Base-by-base conservation (phyloP, 139 green algal genomes). In the Gonium pectorale region DNA sequence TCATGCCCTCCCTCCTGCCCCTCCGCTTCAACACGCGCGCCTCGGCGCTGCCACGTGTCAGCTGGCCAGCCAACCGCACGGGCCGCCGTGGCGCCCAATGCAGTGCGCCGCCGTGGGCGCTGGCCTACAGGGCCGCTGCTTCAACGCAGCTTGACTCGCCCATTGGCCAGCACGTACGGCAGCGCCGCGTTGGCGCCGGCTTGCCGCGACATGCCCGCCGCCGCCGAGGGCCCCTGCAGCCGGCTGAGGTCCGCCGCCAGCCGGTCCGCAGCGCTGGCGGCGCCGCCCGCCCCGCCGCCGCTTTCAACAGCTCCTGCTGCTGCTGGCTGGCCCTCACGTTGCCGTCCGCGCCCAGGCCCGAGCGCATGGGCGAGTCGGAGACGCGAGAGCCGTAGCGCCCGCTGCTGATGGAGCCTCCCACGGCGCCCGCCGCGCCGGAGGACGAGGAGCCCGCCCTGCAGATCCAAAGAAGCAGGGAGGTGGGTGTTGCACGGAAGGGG, bases 151-250 rank as follows among this genome's bases (percentile, higher is more conserved):
- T 82, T 82, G 5, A 82, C 75, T 5, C 75, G 40, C 2, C 75
- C 75, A 22, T 82, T 82, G 29, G 75, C 74, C 19, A 90, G 90
- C 40, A 87, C 74, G 62, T 87, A 87, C 11, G 81, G 70, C 41
- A 79, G 35, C 41, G 75, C 75, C 29, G 75, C 75, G 31, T 82
- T 82, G 8, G 75, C 75, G n/a, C 75, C 59, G 19, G 31, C 56
- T 41, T 68, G 59, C 37, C 52, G 46, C n/a, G 59, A 9, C 40
- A 82, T 38, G 7, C 59, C 75, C 0, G 22, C 73, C 2, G 54
- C 68, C 40, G 41, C 81, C 24, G 69, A 81, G 24, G 81, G 81
- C 4, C 52, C 81, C 59, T 74, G 56, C 43, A 87, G 59, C 2
- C 70, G 70, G 31, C 59, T 59, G 44, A 87, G 81, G 41, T 87